Percentiles rank a stretch among this genome's conserved stretches.
These are phyloP conservation scores for Podaxis mareebaensis DNA, from an alignment of 768 basidiomycete genomes.

Conservation along the genomic window DNA sequence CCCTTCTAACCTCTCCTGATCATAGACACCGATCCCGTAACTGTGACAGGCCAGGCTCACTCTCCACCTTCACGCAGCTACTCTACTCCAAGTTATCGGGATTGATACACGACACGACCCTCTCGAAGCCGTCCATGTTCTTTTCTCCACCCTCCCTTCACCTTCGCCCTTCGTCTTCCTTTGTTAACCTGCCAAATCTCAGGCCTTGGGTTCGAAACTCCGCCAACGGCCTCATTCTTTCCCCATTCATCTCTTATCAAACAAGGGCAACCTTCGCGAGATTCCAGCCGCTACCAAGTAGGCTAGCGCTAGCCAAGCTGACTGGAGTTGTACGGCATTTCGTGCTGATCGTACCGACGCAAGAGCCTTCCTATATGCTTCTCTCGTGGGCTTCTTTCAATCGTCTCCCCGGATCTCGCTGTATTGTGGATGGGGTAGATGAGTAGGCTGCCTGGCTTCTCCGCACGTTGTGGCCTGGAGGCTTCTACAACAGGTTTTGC, in stretches of 20 bases:
- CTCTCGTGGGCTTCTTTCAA: neutral
- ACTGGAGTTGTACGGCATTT: neutral
- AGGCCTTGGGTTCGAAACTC: neutral
- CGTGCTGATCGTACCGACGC: neutral
- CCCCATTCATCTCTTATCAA: slow-evolving; percentile 15
- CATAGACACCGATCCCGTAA: neutral
- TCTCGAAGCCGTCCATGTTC: neutral
- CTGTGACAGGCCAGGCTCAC: neutral
- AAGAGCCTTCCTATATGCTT: neutral
- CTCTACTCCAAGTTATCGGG: too few relatives aligned
- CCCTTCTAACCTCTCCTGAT: neutral
- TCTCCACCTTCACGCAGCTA: too few relatives aligned
- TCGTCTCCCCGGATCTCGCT: slow-evolving; percentile 6
- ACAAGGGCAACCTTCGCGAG: slow-evolving; percentile 10
- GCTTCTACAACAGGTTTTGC: neutral
- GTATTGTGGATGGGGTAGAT: neutral
- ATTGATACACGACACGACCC: too few relatives aligned
- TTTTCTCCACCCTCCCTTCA: neutral
- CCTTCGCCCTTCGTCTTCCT: neutral
- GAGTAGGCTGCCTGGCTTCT: neutral
- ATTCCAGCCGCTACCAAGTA: neutral
- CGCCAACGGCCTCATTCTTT: neutral
- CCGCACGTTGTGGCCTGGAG: neutral
- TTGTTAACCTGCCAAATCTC: neutral
- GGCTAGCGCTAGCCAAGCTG: too few relatives aligned